A percentile compares a stretch with the other conserved stretches of the same genome.
Conservation (phyloP, 805 yeast genomes). For the Metschnikowia picachoensis region DNA sequence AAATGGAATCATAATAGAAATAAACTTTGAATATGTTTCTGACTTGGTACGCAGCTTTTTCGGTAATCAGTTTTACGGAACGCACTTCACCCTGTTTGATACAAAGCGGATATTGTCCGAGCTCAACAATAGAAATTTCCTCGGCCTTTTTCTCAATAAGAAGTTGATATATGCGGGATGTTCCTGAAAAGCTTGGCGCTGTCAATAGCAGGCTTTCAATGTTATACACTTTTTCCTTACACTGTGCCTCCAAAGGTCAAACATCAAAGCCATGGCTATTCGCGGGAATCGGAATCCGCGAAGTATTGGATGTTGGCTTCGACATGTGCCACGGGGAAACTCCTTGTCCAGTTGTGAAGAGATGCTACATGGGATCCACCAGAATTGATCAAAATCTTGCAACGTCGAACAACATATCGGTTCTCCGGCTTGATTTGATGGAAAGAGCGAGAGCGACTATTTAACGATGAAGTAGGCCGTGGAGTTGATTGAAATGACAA, state of each 20-base stretch:
- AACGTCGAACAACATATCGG: conserved; percentile 12
- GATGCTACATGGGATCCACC: conserved; percentile 15
- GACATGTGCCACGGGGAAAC: conserved; percentile 9
- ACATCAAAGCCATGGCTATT: conserved; percentile 17
- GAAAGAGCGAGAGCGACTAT: conserved; percentile 12
- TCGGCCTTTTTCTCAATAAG: conserved; percentile 9
- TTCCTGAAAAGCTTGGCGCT: conserved; percentile 6
- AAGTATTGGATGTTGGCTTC: conserved; percentile 17
- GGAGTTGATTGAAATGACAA: conserved; percentile 15
- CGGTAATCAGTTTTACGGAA: conserved; percentile 5
- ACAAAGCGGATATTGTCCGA: conserved; percentile 8
- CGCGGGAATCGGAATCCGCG: conserved; percentile 15
- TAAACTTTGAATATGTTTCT: conserved; percentile 13
- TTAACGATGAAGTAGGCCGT: conserved; percentile 12
- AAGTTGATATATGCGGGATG: conserved; percentile 15
- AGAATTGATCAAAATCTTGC: conserved; percentile 14
- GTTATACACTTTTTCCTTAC: conserved; percentile 14
- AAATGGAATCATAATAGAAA: conserved; percentile 6
- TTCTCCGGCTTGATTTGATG: conserved; percentile 13
- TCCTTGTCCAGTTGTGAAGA: conserved; percentile 6
- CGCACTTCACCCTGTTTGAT: conserved; percentile 11
- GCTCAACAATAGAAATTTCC: conserved; percentile 9
- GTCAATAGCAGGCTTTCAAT: conserved; percentile 16
- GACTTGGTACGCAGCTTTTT: conserved; percentile 13
- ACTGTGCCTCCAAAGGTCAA: conserved; percentile 16